Evolutionary conservation across 345 rosid species (phyloP).

Genomic region (Heritiera littoralis): DNA sequence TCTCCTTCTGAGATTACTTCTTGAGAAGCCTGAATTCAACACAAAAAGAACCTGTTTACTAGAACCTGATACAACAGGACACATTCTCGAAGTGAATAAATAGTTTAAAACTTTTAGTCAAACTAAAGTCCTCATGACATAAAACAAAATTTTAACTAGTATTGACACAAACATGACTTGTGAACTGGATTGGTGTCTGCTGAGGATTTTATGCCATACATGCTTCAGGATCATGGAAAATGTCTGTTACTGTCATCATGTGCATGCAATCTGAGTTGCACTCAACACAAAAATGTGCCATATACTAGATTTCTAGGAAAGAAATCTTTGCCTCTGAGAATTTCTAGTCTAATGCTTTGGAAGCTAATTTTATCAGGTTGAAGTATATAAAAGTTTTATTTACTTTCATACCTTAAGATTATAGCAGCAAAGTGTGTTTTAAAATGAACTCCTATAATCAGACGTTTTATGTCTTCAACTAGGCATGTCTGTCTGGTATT

Average conservation of each 20-base stretch:
- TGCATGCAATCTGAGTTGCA: background rate
- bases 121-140: background rate
- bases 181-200: background rate
- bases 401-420: background rate
- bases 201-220: background rate
- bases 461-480: background rate
- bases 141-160: background rate
- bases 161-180: background rate
- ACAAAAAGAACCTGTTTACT: background rate
- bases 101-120: background rate
- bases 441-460: background rate
- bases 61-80: background rate
- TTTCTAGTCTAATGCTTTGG: background rate
- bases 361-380: background rate
- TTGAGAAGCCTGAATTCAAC: slow-evolving; percentile 6
- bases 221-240: background rate
- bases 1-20: background rate
- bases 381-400: background rate
- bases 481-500: background rate
- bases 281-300: background rate
- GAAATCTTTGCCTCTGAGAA: background rate
- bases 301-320: background rate
- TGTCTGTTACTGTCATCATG: background rate
- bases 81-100: background rate
- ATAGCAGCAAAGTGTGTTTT: background rate